A percentile compares a stretch with the other conserved stretches of the same genome.
Conservation (phyloP, 345 rosid genomes). For the Sapria himalayana region DNA sequence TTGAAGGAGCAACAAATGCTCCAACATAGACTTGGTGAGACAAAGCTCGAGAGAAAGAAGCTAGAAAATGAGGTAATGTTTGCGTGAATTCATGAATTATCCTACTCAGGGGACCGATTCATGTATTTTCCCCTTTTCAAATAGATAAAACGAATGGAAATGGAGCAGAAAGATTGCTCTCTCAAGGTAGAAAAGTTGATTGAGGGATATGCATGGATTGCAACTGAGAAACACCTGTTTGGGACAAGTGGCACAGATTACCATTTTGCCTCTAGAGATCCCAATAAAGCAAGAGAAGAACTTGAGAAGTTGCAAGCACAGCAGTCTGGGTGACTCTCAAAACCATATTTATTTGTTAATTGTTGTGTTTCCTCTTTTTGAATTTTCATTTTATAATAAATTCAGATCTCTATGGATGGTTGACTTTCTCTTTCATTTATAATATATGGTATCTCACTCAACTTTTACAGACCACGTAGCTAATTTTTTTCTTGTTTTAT, state of each 20-base stretch:
- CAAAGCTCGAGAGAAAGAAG: slow-evolving; percentile 73
- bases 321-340: slow-evolving; percentile 48
- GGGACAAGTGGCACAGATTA: slow-evolving; percentile 93
- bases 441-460: not conserved
- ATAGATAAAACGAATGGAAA: slow-evolving; percentile 70
- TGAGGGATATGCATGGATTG: slow-evolving; percentile 92
- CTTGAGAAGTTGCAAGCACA: slow-evolving; percentile 70
- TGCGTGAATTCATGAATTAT: not conserved
- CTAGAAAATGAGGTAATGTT: slow-evolving; percentile 82
- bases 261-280: slow-evolving; percentile 62
- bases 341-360: slow-evolving; percentile 1
- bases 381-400: not conserved
- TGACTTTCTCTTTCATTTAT: not conserved
- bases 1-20: slow-evolving; percentile 51
- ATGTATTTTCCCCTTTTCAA: not conserved
- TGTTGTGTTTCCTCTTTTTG: not conserved
- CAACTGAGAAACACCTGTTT: slow-evolving; percentile 78
- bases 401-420: no score
- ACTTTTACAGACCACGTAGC: slow-evolving; percentile 2
- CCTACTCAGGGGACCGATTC: not conserved
- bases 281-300: slow-evolving; percentile 53
- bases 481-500: slow-evolving; percentile 4
- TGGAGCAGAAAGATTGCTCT: slow-evolving; percentile 76
- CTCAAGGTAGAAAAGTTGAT: slow-evolving; percentile 60
- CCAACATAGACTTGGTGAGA: slow-evolving; percentile 49